A percentile compares a stretch with the other conserved stretches of the same genome.
phyloP scores from a whole-genome alignment of 2,329 filamentous ascomycete genomes.

The Camillea tinctor region DNA sequence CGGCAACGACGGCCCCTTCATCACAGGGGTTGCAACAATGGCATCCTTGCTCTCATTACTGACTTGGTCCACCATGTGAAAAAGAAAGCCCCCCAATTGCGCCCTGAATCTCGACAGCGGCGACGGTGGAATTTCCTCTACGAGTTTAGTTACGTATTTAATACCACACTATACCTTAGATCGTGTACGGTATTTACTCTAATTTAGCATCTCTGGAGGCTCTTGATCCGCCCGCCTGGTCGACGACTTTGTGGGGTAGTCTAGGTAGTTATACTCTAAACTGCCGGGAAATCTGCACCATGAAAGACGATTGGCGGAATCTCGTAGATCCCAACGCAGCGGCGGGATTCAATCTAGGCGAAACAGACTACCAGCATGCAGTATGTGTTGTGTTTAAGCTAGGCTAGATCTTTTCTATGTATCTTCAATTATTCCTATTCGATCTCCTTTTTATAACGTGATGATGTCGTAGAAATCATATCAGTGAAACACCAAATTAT shows the following conservation, averaged over 20 bases:
- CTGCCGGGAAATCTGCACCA: neutral
- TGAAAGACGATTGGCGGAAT: slow-evolving; percentile 4
- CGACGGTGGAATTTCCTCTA: neutral
- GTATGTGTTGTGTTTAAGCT: too few relatives aligned
- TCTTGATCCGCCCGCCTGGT: slow-evolving; percentile 1
- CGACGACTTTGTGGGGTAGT: neutral
- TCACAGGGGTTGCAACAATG: neutral
- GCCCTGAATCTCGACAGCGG: neutral
- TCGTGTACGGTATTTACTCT: neutral
- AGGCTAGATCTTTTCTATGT: too few relatives aligned
- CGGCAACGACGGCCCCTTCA: neutral
- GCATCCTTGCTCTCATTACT: neutral
- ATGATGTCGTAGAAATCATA: too few relatives aligned
- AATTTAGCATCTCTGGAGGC: neutral
- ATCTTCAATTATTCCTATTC: too few relatives aligned
- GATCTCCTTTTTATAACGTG: too few relatives aligned
- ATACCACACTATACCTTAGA: neutral
- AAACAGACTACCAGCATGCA: neutral
- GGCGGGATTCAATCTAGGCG: neutral
- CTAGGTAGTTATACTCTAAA: neutral
- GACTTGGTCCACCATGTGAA: neutral
- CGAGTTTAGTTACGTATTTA: neutral
- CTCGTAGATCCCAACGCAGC: neutral
- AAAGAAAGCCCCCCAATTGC: neutral
- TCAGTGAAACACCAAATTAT: too few relatives aligned